phyloP scores from a whole-genome alignment of 164 flowering plant genomes.

The Hamamelis virginiana region DNA sequence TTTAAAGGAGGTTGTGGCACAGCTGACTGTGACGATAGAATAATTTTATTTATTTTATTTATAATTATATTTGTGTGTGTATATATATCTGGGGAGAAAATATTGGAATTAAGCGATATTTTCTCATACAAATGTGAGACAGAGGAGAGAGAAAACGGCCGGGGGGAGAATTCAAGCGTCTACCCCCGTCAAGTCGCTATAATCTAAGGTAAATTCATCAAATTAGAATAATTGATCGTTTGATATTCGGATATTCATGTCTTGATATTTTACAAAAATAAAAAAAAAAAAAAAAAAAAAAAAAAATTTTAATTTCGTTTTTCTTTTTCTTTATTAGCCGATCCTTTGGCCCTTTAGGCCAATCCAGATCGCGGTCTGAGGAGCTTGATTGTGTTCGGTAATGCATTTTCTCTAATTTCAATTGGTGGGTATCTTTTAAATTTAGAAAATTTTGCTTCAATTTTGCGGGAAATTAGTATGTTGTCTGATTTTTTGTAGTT shows the following conservation, averaged over 20 bases:
- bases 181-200: background rate
- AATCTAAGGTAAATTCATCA: background rate
- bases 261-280: background rate
- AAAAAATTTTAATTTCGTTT: no score
- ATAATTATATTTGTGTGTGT: no score
- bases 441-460: slow-evolving; percentile 9
- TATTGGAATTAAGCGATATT: no score
- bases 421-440: slow-evolving; percentile 2
- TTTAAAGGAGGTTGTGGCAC: no score
- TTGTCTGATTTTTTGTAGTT: background rate
- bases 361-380: background rate
- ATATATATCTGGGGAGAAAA: no score
- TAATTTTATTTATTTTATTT: no score
- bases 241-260: background rate
- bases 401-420: background rate
- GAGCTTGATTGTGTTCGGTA: background rate
- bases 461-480: background rate
- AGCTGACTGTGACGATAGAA: background rate
- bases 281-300: background rate
- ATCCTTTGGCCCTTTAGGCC: background rate
- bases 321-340: no score
- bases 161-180: background rate
- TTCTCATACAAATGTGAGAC: no score
- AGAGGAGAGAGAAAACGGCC: no score
- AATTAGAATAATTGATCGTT: background rate